Conservation (phyloP, 78 protist genomes). For the Ministeria vibrans region DNA sequence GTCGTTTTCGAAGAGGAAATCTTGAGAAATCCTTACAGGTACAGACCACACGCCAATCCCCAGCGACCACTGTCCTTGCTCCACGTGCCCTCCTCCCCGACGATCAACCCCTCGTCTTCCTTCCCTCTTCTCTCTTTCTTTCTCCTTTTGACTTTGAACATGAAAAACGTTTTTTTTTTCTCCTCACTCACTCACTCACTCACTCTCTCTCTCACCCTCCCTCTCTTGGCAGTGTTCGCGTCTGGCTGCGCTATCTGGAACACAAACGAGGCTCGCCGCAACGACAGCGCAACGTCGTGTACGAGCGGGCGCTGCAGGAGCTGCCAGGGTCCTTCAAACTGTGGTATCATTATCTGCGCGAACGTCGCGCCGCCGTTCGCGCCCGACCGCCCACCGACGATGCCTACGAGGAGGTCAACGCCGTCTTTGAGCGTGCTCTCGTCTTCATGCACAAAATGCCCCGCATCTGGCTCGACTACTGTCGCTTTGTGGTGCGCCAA, state of each 20-base stretch:
- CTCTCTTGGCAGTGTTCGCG: background rate
- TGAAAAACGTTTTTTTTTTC: background rate
- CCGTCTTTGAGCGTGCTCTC: constrained; percentile 74
- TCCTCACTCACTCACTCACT: background rate
- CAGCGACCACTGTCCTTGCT: background rate
- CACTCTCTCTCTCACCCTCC: background rate
- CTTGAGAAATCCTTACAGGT: constrained; percentile 39
- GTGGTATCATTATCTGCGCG: constrained; percentile 78
- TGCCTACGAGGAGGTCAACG: constrained; percentile 53
- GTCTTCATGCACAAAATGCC: constrained; percentile 97
- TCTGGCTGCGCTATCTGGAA: constrained; percentile 67
- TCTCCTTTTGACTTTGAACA: too few relatives aligned
- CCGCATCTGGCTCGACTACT: constrained; percentile 94
- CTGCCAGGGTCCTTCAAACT: constrained; percentile 67
- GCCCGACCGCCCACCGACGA: constrained; percentile 31
- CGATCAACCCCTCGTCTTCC: background rate
- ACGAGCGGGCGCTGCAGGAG: constrained; percentile 79
- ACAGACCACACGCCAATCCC: background rate
- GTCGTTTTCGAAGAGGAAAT: constrained; percentile 48
- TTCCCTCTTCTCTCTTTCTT: background rate
- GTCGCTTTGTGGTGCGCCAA: constrained; percentile 61
- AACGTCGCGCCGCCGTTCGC: constrained; percentile 8
- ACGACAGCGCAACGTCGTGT: constrained; percentile 33
- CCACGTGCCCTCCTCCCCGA: background rate
- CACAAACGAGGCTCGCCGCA: constrained; percentile 35